Base-by-base conservation (phyloP, 1,284 basidiomycete species). In the Ganoderma boninense region DNA sequence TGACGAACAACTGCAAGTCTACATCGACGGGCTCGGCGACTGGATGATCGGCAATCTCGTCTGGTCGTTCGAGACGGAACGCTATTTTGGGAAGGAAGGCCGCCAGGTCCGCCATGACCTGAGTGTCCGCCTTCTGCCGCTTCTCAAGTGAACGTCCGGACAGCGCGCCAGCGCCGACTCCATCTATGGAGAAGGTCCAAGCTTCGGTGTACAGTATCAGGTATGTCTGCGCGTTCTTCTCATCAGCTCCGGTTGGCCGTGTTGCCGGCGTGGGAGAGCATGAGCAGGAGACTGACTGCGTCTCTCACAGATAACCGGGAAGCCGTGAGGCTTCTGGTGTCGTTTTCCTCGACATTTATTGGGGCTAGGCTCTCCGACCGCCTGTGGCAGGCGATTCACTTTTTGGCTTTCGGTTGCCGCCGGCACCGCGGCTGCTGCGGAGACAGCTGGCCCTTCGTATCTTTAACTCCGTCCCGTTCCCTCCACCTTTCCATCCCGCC, bases 21-120 rank as follows among this genome's bases (percentile, higher is more conserved):
- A 84, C 74, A 78, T 82, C 59, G 75, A 77, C 42, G 83, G 83
- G 16, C 74, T 84, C 68, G 77, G 76, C 65, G 80, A 83, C 71
- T 83, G 82, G 82, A 82, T 84, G 69, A 77, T 81, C 43, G 83
- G 83, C n/a, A 80, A 79, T 67, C 74, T 84, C 61, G 79, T 82
- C 69, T 85, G 84, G 84, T 82, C 81, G 64, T 84, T 84, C 73
- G 77, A 82, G 73, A 81, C 82, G n/a, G 78, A 78, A 67, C 77
- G 84, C 20, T 85, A 85, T 75, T 84, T 85, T 71, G 83, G 82
- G 26, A 77, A 79, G 66, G 71, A 73, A 20, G 83, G 83, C 4
- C 64, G 66, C 11, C 71, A 77, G 68, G 79, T 84, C 59, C 83
- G 81, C 78, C 77, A 74, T 60, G 78, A 76, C 14, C 75, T 82